Percentiles rank a stretch among this genome's conserved stretches.
Evolutionary conservation across 139 green algal genomes (phyloP).

Genomic region (Ettlia oleoabundans): DNA sequence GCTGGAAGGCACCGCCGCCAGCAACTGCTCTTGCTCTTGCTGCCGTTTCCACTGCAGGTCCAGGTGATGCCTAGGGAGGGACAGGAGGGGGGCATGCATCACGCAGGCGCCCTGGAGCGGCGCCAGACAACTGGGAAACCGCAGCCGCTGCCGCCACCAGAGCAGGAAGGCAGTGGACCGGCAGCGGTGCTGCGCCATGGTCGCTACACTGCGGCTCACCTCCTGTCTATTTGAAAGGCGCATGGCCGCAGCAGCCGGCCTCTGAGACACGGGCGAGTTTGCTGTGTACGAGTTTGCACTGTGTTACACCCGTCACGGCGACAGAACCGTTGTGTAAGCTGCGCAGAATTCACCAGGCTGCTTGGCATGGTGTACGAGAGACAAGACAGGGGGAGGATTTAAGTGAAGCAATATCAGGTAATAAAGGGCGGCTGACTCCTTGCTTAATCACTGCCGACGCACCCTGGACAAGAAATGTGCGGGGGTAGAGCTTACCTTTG

Average conservation of each 20-base stretch:
- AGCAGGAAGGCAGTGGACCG: background rate
- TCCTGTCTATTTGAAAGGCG: conserved; percentile 25
- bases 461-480: too few relatives aligned
- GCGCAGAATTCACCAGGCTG: too few relatives aligned
- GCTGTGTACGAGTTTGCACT: background rate
- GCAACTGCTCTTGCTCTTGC: conserved; percentile 25
- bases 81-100: background rate
- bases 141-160: background rate
- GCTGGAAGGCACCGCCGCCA: conserved; percentile 9
- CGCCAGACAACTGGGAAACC: background rate
- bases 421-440: too few relatives aligned
- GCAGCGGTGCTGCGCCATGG: too few relatives aligned
- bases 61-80: conserved; percentile 42
- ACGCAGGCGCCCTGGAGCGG: too few relatives aligned
- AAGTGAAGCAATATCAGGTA: too few relatives aligned
- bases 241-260: background rate
- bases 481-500: too few relatives aligned
- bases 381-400: too few relatives aligned
- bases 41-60: conserved; percentile 53
- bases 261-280: background rate
- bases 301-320: background rate
- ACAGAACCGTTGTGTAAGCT: background rate
- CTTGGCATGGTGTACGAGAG: too few relatives aligned
- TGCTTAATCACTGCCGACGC: too few relatives aligned
- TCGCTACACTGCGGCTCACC: too few relatives aligned